Conservation (phyloP, 257 asterid species). For the Scutellaria baicalensis region DNA sequence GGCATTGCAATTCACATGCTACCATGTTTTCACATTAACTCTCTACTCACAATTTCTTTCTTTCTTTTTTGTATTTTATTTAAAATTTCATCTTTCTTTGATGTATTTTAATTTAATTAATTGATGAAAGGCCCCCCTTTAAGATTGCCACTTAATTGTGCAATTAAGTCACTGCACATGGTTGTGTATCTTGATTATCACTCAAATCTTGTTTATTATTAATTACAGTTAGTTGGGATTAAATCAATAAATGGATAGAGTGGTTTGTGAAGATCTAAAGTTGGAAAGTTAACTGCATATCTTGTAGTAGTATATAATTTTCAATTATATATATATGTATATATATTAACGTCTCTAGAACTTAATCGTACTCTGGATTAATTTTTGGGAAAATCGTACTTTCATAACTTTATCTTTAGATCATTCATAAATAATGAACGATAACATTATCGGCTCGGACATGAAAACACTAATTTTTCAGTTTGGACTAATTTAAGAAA, state of each 20-base stretch:
- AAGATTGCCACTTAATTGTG: slow-evolving; percentile 21
- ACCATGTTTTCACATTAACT: slow-evolving; percentile 18
- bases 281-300: background rate
- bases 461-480: too few relatives aligned
- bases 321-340: background rate
- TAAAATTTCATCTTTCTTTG: background rate
- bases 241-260: background rate
- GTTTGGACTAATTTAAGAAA: too few relatives aligned
- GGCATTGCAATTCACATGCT: slow-evolving; percentile 15
- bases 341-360: background rate
- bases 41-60: background rate
- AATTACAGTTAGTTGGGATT: background rate
- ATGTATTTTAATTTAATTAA: background rate
- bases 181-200: slow-evolving; percentile 18
- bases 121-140: slow-evolving; percentile 13
- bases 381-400: too few relatives aligned
- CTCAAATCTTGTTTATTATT: slow-evolving; percentile 12
- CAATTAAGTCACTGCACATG: slow-evolving; percentile 33
- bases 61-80: background rate
- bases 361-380: background rate
- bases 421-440: too few relatives aligned
- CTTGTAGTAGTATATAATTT: background rate
- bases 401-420: too few relatives aligned
- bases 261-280: background rate
- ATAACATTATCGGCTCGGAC: too few relatives aligned